Conservation (phyloP, 1,284 basidiomycete genomes). For the Naganishia cerealis region DNA sequence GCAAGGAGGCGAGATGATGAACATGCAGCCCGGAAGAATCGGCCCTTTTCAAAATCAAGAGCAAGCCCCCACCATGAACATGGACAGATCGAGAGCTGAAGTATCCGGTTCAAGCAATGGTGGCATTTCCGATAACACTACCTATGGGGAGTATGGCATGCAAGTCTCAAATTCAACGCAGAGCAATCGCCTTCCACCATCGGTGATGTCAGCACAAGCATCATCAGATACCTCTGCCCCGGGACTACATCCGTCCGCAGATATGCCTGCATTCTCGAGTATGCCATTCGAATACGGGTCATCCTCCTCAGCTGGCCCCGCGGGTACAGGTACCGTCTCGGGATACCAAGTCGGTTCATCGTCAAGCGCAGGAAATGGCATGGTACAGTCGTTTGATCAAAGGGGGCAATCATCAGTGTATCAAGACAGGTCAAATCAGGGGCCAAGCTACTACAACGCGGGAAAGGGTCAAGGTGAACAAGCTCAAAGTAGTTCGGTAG, state of each 20-base stretch:
- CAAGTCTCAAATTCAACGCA: background rate
- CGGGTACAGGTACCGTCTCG: slow-evolving; percentile 6
- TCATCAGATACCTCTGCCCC: background rate
- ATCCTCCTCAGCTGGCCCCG: background rate
- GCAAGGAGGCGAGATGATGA: slow-evolving; percentile 9
- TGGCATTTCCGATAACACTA: slow-evolving; percentile 1
- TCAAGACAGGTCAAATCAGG: slow-evolving; percentile 4
- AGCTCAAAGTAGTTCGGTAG: slow-evolving; percentile 10
- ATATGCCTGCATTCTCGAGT: slow-evolving; percentile 20
- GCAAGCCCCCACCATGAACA: background rate
- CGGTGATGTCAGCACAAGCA: background rate
- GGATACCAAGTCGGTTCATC: slow-evolving; percentile 21
- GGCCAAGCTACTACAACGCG: background rate
- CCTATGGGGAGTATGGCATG: slow-evolving; percentile 7
- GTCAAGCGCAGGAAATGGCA: background rate
- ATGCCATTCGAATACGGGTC: slow-evolving; percentile 5
- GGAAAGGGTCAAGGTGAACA: background rate
- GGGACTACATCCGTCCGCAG: slow-evolving; percentile 2
- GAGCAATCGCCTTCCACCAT: background rate
- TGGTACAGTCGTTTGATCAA: slow-evolving; percentile 7
- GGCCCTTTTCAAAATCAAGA: background rate
- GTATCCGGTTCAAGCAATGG: slow-evolving; percentile 1
- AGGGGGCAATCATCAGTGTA: slow-evolving; percentile 11
- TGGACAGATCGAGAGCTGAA: slow-evolving; percentile 1
- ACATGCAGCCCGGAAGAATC: background rate